Evolutionary conservation across 2,329 filamentous ascomycete genomes (phyloP), one percentile per base, ranked within the genome.

Genomic region (Diplodia sapinea): DNA sequence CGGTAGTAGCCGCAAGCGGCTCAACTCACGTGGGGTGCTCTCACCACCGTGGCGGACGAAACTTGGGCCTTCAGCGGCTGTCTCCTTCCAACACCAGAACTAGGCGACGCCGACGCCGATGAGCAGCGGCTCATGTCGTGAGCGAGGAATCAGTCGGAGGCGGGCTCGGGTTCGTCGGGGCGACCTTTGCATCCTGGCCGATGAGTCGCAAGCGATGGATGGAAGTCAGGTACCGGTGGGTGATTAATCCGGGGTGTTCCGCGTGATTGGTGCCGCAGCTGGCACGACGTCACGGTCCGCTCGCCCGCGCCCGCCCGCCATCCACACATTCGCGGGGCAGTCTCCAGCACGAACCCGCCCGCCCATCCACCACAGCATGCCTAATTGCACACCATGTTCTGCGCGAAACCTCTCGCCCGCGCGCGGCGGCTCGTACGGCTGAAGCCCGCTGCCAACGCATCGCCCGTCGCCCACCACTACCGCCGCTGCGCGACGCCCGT

Each of bases 351-450:
- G 17, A 62, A 31, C 57, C 23, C 40, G 47, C 17, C 43, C 15
- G 6, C 8, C 56, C 43, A 36, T 62, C 57, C 15, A 23, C 26
- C 57, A 9, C 57, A 62, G 57, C 57, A 62, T 62, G 57, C 43
- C 57, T 33, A 4, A 50, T 50, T 26, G 23, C 13, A 13, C 31
- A 52, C 6, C 61, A 64, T 64, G 61, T 43, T 54, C 26, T 26
- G n/a, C 59, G 1, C 47, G 47, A 7, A 31, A 26, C 23, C 56
- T n/a, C 17, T 36, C 57, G 57, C 29, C 40, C 49, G 47, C 61
- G 4, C 31, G n/a, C 61, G 49, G 17, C 20, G 61, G 26, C 20
- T 20, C 61, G 13, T 64, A 54, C 61, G 61, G 50, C 61, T 64
- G 31, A 64, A 51, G 31, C 12, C 47, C n/a, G 15, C 17, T 40